These are phyloP conservation scores for Arthrocladium fulminans DNA, from an alignment of 2,329 filamentous ascomycete species.

Conservation along the genomic window DNA sequence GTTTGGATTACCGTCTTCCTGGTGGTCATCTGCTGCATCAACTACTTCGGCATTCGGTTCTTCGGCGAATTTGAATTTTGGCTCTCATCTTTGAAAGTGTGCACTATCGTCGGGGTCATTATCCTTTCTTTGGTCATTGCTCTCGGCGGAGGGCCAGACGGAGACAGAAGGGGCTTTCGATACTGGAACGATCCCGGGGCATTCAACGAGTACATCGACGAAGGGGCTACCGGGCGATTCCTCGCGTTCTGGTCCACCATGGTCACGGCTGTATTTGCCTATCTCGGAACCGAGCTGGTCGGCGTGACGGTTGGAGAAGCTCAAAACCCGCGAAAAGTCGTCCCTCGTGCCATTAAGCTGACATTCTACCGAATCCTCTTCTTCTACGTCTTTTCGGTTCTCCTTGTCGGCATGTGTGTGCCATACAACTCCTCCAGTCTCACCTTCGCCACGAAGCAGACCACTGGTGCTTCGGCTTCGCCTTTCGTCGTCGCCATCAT, in stretches of 20 bases:
- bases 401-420: conserved; percentile 68
- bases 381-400: conserved; percentile 67
- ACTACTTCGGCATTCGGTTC: conserved; percentile 61
- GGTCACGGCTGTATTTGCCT: conserved; percentile 70
- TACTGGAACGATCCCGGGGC: conserved; percentile 58
- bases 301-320: conserved; percentile 72
- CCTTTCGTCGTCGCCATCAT: conserved; percentile 57
- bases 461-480: conserved; percentile 46
- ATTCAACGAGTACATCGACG: conserved; percentile 42
- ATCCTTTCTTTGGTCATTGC: conserved; percentile 56
- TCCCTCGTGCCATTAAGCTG: conserved; percentile 68
- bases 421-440: conserved; percentile 59
- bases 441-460: conserved; percentile 44
- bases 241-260: conserved; percentile 55
- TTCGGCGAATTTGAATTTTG: conserved; percentile 60
- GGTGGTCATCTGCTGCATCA: conserved; percentile 52
- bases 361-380: conserved; percentile 75
- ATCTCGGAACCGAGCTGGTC: conserved; percentile 66
- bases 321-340: conserved; percentile 67
- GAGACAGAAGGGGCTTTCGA: conserved; percentile 54
- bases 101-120: conserved; percentile 58
- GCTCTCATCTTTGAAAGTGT: conserved; percentile 57
- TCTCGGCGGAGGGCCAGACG: conserved; percentile 55
- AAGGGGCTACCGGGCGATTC: conserved; percentile 38
- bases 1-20: conserved; percentile 70